Base-by-base conservation (phyloP, 495 filamentous ascomycete genomes). In the Xylaria scruposa region DNA sequence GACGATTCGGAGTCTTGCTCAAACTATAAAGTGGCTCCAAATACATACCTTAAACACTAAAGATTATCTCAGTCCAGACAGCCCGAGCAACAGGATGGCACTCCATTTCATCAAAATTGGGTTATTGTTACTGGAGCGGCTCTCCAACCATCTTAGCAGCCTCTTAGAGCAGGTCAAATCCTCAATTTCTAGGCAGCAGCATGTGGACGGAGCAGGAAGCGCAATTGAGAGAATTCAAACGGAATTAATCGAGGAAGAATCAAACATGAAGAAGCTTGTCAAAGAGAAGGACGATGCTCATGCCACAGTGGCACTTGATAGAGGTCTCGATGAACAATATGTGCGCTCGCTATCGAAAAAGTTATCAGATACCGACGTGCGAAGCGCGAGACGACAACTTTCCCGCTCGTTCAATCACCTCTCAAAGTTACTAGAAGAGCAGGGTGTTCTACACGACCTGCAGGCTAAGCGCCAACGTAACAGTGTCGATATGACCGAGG, bases 401-500 rank as follows among this genome's bases (percentile, higher is more conserved):
- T 70, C 67, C 31, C 17, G 19, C 2, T 70, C 67, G 7, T 17
- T 70, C 12, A 40, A 8, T 0, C 54, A 53, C 4, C 56, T 61
- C 12, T 70, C 67, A 3, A n/a, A 42, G 5, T 33, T 70, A 17
- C 9, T 70, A 8, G 15, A 46, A 5, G 67, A 70, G 67, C 67
- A 62, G 13, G 15, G 56, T 62, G 44, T 8, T 61, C n/a, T 70
- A 12, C 44, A 70, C 26, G 19, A 51, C 1, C 17, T 21, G 9
- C 67, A 61, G 44, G 56, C 56, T 42, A 38, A 61, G 5, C 26
- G 9, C 0, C 67, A 70, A 70, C 67, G 31, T 53, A n/a, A 70
- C 0, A 33, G 4, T 26, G n/a, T 15, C 19, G 29, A 49, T 2
- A 26, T 38, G 17, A 62, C 10, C 13, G 56, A 70, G 44, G 38